Conservation (phyloP, 495 filamentous ascomycete species). For the Lophiostoma macrostomum region DNA sequence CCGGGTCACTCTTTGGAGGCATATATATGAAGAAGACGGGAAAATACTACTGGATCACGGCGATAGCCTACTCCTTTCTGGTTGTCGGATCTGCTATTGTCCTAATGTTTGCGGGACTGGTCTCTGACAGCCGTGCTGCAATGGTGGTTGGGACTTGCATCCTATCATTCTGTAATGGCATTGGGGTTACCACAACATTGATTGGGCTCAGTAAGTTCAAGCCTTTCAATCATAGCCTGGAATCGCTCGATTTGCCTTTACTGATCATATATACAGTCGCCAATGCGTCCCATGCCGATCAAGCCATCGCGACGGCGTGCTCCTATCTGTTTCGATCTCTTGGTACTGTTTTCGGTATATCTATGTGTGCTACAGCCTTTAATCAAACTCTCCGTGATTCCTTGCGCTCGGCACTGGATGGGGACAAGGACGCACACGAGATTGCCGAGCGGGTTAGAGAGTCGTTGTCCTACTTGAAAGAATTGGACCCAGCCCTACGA, state of each 20-base stretch:
- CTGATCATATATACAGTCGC: constrained; percentile 47
- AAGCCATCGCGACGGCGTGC: constrained; percentile 78
- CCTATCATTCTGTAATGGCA: constrained; percentile 59
- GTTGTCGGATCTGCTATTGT: constrained; percentile 54
- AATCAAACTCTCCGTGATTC: constrained; percentile 65
- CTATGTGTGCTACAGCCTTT: constrained; percentile 65
- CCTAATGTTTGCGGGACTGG: constrained; percentile 58
- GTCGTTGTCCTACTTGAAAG: constrained; percentile 68
- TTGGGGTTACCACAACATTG: constrained; percentile 70
- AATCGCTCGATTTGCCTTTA: no score
- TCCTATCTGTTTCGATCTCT: constrained; percentile 83
- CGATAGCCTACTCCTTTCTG: constrained; percentile 53
- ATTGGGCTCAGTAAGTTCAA: constrained; percentile 53
- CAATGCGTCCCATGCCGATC: constrained; percentile 64
- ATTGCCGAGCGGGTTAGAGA: constrained; percentile 72
- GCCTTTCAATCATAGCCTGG: no score
- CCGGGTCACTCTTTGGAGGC: constrained; percentile 67
- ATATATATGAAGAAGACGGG: constrained; percentile 72
- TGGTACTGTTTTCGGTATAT: constrained; percentile 73
- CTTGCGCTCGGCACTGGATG: constrained; percentile 52
- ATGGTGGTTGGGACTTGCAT: constrained; percentile 58
- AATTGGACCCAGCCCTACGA: constrained; percentile 59
- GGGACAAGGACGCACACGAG: constrained; percentile 59
- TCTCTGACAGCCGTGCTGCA: constrained; percentile 43
- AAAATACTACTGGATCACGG: constrained; percentile 73